A percentile compares a stretch with the other conserved stretches of the same genome.
These are phyloP conservation scores for Yamadazyma atmosphaerica DNA, from an alignment of 1,139 yeast genomes.

Conservation along the genomic window DNA sequence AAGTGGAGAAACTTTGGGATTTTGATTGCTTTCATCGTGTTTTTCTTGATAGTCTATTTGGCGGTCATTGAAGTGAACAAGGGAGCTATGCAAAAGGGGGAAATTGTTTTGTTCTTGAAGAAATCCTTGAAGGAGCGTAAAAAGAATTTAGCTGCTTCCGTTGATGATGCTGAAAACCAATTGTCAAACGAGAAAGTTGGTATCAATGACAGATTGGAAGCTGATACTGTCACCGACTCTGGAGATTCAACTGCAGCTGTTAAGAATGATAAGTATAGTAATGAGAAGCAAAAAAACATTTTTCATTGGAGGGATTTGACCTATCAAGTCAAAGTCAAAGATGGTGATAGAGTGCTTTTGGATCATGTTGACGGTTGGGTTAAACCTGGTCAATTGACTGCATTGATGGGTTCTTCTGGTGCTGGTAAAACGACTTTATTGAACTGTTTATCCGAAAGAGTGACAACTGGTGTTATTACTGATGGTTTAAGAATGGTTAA, in stretches of 20 bases:
- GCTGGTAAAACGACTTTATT: constrained; percentile 42
- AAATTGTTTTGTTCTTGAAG: constrained; percentile 64
- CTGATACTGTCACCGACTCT: constrained; percentile 1
- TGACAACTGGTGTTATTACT: constrained; percentile 34
- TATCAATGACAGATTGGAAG: constrained; percentile 12
- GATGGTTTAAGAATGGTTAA: constrained; percentile 38
- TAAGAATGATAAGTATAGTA: neutral
- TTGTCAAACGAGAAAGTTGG: constrained; percentile 14
- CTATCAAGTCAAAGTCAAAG: constrained; percentile 40
- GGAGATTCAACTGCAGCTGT: neutral
- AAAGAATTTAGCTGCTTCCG: constrained; percentile 6
- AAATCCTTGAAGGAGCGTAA: constrained; percentile 26
- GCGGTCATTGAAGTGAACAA: constrained; percentile 62
- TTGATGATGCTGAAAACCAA: constrained; percentile 11
- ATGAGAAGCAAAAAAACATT: constrained; percentile 19
- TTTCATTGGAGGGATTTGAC: constrained; percentile 46
- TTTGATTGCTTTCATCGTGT: constrained; percentile 51
- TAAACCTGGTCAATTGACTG: constrained; percentile 38
- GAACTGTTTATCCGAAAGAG: constrained; percentile 38
- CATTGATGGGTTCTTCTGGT: constrained; percentile 42
- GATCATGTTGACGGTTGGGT: constrained; percentile 61
- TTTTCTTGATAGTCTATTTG: constrained; percentile 59
- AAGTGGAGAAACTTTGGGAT: constrained; percentile 89
- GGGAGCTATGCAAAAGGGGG: constrained; percentile 83
- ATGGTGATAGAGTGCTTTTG: constrained; percentile 47